phyloP scores from a whole-genome alignment of 2,329 filamentous ascomycete genomes.

The Aspergillus versicolor region DNA sequence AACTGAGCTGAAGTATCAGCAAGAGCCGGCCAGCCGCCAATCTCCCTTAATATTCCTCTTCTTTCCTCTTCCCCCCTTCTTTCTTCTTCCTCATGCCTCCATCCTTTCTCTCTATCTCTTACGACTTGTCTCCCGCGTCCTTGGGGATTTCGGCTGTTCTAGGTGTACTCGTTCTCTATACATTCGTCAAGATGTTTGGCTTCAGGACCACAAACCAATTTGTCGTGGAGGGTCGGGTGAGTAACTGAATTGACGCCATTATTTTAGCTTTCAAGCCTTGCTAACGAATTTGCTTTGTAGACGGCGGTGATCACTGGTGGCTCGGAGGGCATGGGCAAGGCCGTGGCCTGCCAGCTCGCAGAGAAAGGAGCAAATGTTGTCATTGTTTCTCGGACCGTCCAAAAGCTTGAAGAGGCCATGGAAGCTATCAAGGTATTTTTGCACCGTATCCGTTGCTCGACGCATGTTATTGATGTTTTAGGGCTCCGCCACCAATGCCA shows the following conservation, averaged over 20 bases:
- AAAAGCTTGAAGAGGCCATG: slow-evolving; percentile 72
- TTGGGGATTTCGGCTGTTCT: slow-evolving; percentile 33
- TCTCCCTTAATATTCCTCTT: slow-evolving; percentile 8
- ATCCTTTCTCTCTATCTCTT: slow-evolving; percentile 18
- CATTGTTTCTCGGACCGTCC: slow-evolving; percentile 74
- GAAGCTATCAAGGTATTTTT: slow-evolving; percentile 60
- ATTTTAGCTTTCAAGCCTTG: background rate
- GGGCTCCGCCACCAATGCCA: slow-evolving; percentile 64
- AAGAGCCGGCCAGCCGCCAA: background rate
- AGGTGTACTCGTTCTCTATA: slow-evolving; percentile 34
- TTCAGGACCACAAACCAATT: slow-evolving; percentile 66
- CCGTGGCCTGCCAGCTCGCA: slow-evolving; percentile 71
- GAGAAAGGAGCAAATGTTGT: slow-evolving; percentile 82
- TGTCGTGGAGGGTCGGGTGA: slow-evolving; percentile 78
- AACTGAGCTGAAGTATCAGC: background rate
- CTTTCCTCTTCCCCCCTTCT: slow-evolving; percentile 10
- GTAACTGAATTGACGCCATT: slow-evolving; percentile 16
- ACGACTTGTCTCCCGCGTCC: slow-evolving; percentile 25
- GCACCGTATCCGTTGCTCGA: background rate
- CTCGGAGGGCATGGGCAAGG: slow-evolving; percentile 87
- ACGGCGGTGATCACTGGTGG: slow-evolving; percentile 87
- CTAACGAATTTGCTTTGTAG: slow-evolving; percentile 46
- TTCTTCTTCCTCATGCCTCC: slow-evolving; percentile 23
- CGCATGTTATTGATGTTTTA: slow-evolving; percentile 35
- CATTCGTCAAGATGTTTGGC: slow-evolving; percentile 40